Base-by-base conservation (phyloP, 371 early-diverging fungal genomes). In the Syncephalastrum racemosum region DNA sequence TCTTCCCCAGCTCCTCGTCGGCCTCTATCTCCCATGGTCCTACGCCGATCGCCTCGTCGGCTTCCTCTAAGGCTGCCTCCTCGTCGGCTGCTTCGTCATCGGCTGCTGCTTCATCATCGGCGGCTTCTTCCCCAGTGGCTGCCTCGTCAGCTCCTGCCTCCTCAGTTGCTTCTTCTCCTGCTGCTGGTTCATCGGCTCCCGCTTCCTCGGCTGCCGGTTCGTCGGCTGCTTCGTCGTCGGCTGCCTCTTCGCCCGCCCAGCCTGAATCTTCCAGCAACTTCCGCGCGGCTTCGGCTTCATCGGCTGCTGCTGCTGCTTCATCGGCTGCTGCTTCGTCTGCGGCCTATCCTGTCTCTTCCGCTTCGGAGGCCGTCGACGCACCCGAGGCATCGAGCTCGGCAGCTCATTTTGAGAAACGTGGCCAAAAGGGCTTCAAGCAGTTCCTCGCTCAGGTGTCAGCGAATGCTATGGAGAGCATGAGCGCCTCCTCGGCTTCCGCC, bases 221-320 rank as follows among this genome's bases (percentile, higher is more conserved):
- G n/a, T 31, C 59, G 39, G 59, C 53, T 20, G 45, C 55, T 53
- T 7, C 44, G 10, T 4, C 42, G 14, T 10, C 18, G 8, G 43
- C 40, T 39, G 14, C 20, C n/a, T n/a, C n/a, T n/a, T n/a, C n/a
- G n/a, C n/a, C n/a, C n/a, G n/a, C n/a, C n/a, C n/a, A n/a, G n/a
- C n/a, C n/a, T n/a, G n/a, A n/a, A n/a, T n/a, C n/a, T n/a, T n/a
- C n/a, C n/a, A n/a, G n/a, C n/a, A n/a, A n/a, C n/a, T n/a, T n/a
- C 19, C 6, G 16, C 12, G 47, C 57, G 16, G 40, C 23, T 31
- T 18, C 55, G 50, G 53, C 51, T 2, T 2, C 60, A 14, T 5
- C 49, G 18, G 46, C 53, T 43, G 31, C 63, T 31, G 15, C 63
- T 19, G n/a, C 57, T 15, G 25, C 52, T 25, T 44, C 48, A 3